Conservation (phyloP, 2,329 filamentous ascomycete genomes). For the Talaromyces funiculosus region DNA sequence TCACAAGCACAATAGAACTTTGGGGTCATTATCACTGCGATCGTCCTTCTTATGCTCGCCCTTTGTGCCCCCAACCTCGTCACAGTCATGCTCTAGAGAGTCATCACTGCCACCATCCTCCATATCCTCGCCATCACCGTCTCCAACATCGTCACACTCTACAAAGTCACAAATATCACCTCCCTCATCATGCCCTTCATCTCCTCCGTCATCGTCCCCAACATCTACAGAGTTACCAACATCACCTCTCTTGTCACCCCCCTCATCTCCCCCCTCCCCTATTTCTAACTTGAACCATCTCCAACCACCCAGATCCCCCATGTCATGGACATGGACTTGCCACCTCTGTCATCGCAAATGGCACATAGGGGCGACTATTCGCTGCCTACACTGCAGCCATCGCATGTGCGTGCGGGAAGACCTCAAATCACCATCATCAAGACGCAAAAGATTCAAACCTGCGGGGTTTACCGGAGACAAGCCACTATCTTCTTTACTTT, state of each 20-base stretch:
- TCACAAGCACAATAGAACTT: neutral
- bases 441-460: neutral
- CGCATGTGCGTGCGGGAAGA: slow-evolving; percentile 42
- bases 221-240: neutral
- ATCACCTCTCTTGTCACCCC: neutral
- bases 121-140: too few species aligned
- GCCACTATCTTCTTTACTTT: neutral
- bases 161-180: too few species aligned
- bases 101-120: too few species aligned
- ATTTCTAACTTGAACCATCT: neutral
- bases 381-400: slow-evolving; percentile 52
- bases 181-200: neutral
- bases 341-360: slow-evolving; percentile 47
- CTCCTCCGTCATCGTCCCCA: neutral
- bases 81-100: neutral
- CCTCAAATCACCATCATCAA: neutral
- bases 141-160: too few species aligned
- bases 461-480: neutral
- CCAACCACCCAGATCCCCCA: neutral
- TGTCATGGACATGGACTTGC: slow-evolving; percentile 50
- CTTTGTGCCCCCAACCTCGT: too few species aligned
- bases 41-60: too few species aligned
- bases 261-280: neutral
- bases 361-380: slow-evolving; percentile 45
- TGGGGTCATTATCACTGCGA: neutral